Evolutionary conservation across 2,329 filamentous ascomycete genomes (phyloP).

Genomic region (Monosporascus sp.): DNA sequence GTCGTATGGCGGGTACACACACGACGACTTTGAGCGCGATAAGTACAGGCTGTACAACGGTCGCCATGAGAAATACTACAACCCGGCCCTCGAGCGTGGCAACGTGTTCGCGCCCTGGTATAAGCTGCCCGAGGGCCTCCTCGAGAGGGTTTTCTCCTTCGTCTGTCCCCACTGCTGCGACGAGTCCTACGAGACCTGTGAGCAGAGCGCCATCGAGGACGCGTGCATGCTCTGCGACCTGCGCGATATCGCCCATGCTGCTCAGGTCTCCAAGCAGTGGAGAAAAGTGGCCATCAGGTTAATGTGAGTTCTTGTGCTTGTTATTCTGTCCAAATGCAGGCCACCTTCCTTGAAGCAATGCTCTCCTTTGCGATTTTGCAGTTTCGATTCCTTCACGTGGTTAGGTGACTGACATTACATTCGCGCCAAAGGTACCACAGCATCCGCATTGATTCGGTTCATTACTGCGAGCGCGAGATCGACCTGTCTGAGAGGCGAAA

Average conservation of each 20-base stretch:
- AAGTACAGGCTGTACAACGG: slow-evolving; percentile 23
- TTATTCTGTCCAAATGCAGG: slow-evolving; percentile 1
- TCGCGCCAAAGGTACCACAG: slow-evolving; percentile 64
- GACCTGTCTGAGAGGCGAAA: slow-evolving; percentile 74
- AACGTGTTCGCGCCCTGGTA: slow-evolving; percentile 26
- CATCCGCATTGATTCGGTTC: slow-evolving; percentile 87
- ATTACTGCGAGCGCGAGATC: slow-evolving; percentile 88
- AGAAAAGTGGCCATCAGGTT: slow-evolving; percentile 42
- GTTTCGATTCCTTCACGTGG: not conserved
- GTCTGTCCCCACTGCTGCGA: slow-evolving; percentile 82
- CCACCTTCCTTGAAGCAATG: slow-evolving; percentile 4
- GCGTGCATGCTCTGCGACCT: slow-evolving; percentile 92
- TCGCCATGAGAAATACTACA: slow-evolving; percentile 16
- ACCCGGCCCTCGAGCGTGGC: slow-evolving; percentile 15
- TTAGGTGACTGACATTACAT: not conserved
- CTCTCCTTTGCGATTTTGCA: not conserved
- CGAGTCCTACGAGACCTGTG: slow-evolving; percentile 73
- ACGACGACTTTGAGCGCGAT: slow-evolving; percentile 23
- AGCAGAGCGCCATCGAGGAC: slow-evolving; percentile 71
- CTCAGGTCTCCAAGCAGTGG: slow-evolving; percentile 71
- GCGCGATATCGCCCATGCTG: slow-evolving; percentile 78
- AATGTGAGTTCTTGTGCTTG: slow-evolving; percentile 49
- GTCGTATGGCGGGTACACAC: slow-evolving; percentile 4
- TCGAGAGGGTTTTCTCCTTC: slow-evolving; percentile 71
- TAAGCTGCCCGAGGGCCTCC: slow-evolving; percentile 60